A percentile compares a stretch with the other conserved stretches of the same genome.
phyloP scores from a whole-genome alignment of 352 stramenopile species.

The Globisporangium spinosum region DNA sequence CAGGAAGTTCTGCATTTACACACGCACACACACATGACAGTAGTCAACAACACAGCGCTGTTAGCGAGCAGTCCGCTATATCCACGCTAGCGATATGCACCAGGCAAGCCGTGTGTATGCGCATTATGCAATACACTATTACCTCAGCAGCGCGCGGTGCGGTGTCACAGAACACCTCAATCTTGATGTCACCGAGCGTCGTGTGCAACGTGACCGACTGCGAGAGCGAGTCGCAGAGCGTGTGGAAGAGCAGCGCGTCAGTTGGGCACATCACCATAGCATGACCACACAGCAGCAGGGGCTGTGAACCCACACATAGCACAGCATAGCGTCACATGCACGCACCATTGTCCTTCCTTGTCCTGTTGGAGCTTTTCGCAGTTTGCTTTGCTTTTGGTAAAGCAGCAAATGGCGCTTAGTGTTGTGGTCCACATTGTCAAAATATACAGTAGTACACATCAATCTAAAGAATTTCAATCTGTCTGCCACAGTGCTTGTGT shows the following conservation, averaged over 20 bases:
- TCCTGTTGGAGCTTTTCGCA: not conserved
- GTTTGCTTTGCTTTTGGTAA: not conserved
- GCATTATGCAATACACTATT: constrained; percentile 19
- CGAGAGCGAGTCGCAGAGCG: not conserved
- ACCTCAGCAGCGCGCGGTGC: constrained; percentile 81
- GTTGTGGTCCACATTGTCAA: not conserved
- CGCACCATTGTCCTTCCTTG: constrained; percentile 1
- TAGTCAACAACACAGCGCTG: not conserved
- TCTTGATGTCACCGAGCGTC: constrained; percentile 93
- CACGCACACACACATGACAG: constrained; percentile 6
- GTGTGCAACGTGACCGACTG: constrained; percentile 95
- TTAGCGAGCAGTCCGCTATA: not conserved
- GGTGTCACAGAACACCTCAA: constrained; percentile 96
- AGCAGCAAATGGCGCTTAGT: not conserved
- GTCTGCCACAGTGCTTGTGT: not conserved
- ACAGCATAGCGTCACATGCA: not conserved
- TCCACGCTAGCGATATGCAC: not conserved
- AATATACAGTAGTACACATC: not conserved
- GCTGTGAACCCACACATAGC: not conserved
- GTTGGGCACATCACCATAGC: not conserved
- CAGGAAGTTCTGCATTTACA: constrained; percentile 92
- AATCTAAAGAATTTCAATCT: not conserved
- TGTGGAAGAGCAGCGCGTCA: not conserved
- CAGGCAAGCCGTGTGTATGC: not conserved
- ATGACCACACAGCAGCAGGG: not conserved